These are phyloP conservation scores for Amaranthus tricolor DNA, from an alignment of 179 eudicot genomes.

Conservation along the genomic window DNA sequence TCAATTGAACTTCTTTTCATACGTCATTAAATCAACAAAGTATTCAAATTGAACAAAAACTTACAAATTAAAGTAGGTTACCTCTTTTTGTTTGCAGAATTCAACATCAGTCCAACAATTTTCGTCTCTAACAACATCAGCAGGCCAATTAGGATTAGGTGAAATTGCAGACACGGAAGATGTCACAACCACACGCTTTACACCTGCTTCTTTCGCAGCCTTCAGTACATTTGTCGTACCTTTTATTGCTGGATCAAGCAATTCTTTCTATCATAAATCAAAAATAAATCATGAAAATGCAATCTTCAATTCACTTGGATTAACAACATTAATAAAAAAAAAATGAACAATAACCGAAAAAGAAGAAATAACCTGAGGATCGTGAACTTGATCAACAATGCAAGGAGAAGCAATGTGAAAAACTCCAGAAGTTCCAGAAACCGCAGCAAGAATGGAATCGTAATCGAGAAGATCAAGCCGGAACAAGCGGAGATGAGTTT, in stretches of 20 bases:
- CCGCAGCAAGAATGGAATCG: slow-evolving; percentile 56
- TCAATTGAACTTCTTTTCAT: background rate
- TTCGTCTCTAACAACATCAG: slow-evolving; percentile 54
- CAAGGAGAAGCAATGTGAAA: slow-evolving; percentile 87
- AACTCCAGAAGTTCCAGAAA: slow-evolving; percentile 61
- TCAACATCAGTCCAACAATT: slow-evolving; percentile 87
- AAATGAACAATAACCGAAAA: background rate
- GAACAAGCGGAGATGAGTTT: slow-evolving; percentile 55
- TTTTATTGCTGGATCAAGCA: slow-evolving; percentile 71
- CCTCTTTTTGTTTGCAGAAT: slow-evolving; percentile 61
- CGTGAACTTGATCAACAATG: slow-evolving; percentile 58
- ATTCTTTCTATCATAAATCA: slow-evolving; percentile 38
- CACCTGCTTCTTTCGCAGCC: slow-evolving; percentile 71
- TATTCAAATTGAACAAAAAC: background rate
- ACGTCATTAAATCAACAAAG: background rate
- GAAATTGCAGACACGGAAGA: slow-evolving; percentile 68
- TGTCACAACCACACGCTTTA: slow-evolving; percentile 80
- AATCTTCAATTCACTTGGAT: background rate
- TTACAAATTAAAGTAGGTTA: slow-evolving; percentile 18
- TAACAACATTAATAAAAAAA: background rate
- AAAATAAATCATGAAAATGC: background rate
- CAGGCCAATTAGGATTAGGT: slow-evolving; percentile 77
- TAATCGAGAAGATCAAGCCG: slow-evolving; percentile 76
- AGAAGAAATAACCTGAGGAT: slow-evolving; percentile 54
- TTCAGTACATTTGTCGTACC: slow-evolving; percentile 78